Evolutionary conservation across 2,329 filamentous ascomycete genomes (phyloP).

Genomic region (Coleophoma eucalyptorum): DNA sequence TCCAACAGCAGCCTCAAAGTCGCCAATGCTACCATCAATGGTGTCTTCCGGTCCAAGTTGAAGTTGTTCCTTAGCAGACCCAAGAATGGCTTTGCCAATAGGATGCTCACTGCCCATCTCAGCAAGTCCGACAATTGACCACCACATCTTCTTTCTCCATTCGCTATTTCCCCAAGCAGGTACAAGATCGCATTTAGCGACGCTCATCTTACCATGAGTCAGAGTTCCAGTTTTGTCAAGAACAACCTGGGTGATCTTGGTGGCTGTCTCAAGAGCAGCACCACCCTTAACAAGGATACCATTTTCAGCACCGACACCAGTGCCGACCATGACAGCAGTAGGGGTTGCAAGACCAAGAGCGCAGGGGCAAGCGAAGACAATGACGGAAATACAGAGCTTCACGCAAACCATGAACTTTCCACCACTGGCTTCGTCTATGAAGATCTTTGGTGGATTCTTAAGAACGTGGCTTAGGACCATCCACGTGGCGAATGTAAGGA

Average conservation of each 20-base stretch:
- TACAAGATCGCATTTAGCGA: constrained; percentile 67
- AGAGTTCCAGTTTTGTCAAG: constrained; percentile 96
- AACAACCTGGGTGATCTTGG: constrained; percentile 84
- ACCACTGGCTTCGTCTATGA: constrained; percentile 73
- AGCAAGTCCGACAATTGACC: constrained; percentile 91
- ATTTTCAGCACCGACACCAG: constrained; percentile 91
- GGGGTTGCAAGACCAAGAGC: constrained; percentile 94
- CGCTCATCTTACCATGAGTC: constrained; percentile 93
- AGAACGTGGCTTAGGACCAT: constrained; percentile 91
- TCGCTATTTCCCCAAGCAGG: constrained; percentile 66
- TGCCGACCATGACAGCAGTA: constrained; percentile 98
- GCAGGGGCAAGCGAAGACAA: constrained; percentile 96
- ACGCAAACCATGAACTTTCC: constrained; percentile 95
- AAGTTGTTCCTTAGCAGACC: constrained; percentile 71
- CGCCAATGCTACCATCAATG: constrained; percentile 78
- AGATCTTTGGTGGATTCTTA: constrained; percentile 81
- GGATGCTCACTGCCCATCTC: constrained; percentile 97
- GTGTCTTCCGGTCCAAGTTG: constrained; percentile 67
- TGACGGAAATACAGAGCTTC: constrained; percentile 96
- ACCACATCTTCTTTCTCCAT: constrained; percentile 76
- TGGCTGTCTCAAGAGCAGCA: constrained; percentile 84
- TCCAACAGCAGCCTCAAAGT: constrained; percentile 81
- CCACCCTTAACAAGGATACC: constrained; percentile 98
- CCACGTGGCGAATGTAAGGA: constrained; percentile 85
- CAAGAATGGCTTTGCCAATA: constrained; percentile 83